These are phyloP conservation scores for Pythium phragmiticola DNA, from an alignment of 352 stramenopile genomes.

Conservation along the genomic window DNA sequence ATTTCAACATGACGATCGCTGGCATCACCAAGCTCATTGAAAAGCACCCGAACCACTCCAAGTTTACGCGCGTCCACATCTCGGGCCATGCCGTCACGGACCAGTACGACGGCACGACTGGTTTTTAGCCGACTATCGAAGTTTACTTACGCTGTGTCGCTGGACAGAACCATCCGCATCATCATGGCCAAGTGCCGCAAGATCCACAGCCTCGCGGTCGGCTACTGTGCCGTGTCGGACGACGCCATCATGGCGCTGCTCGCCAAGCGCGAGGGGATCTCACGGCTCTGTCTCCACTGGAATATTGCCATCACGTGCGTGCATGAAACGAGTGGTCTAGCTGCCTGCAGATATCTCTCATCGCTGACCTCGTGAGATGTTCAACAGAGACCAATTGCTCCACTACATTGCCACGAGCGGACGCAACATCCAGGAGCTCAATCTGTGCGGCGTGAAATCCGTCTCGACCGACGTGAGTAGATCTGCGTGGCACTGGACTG, in stretches of 20 bases:
- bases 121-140: not conserved
- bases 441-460: slow-evolving; percentile 86
- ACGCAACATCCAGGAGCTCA: slow-evolving; percentile 84
- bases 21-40: slow-evolving; percentile 89
- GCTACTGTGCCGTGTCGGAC: slow-evolving; percentile 85
- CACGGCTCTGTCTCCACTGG: slow-evolving; percentile 80
- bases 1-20: slow-evolving; percentile 89
- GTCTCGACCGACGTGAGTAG: slow-evolving; percentile 67
- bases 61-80: slow-evolving; percentile 85
- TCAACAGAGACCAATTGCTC: slow-evolving; percentile 71
- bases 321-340: not conserved
- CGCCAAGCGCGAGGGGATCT: slow-evolving; percentile 81
- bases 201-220: slow-evolving; percentile 82
- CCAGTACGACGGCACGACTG: slow-evolving; percentile 43
- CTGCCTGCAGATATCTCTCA: not conserved
- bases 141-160: not conserved
- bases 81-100: slow-evolving; percentile 82
- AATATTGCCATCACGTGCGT: slow-evolving; percentile 84
- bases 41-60: slow-evolving; percentile 88
- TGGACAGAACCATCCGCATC: slow-evolving; percentile 68
- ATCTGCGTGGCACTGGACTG: not conserved
- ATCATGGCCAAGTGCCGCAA: slow-evolving; percentile 90
- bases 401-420: slow-evolving; percentile 69
- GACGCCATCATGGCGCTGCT: slow-evolving; percentile 83
- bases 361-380: not conserved